These are phyloP conservation scores for Penicillium maclennaniae DNA, from an alignment of 495 filamentous ascomycete species.

Conservation along the genomic window DNA sequence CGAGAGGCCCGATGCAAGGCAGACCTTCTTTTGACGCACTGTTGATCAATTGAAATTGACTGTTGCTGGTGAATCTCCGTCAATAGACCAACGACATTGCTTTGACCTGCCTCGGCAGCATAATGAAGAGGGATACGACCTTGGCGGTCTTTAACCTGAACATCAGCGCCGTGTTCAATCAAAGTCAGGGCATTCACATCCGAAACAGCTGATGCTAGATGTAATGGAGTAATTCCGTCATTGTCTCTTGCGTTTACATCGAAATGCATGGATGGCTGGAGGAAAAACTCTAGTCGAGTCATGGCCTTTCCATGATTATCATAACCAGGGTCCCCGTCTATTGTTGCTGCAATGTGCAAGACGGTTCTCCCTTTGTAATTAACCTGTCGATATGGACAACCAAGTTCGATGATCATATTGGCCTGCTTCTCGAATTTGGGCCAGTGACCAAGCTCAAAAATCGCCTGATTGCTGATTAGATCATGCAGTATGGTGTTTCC, in stretches of 20 bases:
- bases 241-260: conserved; percentile 76
- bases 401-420: too few relatives aligned
- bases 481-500: conserved; percentile 26
- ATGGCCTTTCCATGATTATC: neutral
- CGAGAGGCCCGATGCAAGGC: conserved; percentile 7
- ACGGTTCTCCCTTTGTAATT: too few relatives aligned
- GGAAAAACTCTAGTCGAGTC: conserved; percentile 5
- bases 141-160: conserved; percentile 6
- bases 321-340: too few relatives aligned
- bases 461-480: neutral
- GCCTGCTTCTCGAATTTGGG: too few relatives aligned
- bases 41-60: neutral
- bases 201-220: conserved; percentile 50
- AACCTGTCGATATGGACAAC: too few relatives aligned
- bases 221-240: conserved; percentile 78
- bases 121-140: conserved; percentile 11
- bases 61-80: neutral
- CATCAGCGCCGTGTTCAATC: conserved; percentile 10
- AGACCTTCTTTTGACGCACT: neutral
- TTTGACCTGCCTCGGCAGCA: conserved; percentile 9
- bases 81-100: conserved; percentile 9
- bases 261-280: conserved; percentile 31
- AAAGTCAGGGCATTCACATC: conserved; percentile 1
- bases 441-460: neutral
- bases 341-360: too few relatives aligned